A percentile compares a stretch with the other conserved stretches of the same genome.
These are phyloP conservation scores for Sideroxylon spinosum DNA, from an alignment of 179 eudicot species.

Conservation along the genomic window DNA sequence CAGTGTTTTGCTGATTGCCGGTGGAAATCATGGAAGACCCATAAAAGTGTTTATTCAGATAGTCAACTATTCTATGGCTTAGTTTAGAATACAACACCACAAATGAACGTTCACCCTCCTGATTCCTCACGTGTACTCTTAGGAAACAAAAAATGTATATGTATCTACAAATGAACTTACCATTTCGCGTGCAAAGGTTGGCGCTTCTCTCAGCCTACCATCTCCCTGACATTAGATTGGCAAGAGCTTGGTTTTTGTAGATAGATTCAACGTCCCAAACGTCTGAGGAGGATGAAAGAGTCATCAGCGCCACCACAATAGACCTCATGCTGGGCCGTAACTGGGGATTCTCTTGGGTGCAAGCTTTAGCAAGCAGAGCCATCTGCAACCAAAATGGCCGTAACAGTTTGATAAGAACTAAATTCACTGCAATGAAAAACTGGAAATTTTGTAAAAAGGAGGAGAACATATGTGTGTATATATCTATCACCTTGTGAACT, in stretches of 20 bases:
- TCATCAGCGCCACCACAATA: conserved; percentile 52
- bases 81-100: background rate
- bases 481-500: conserved; percentile 44
- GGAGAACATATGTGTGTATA: background rate
- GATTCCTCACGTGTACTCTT: background rate
- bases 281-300: conserved; percentile 43
- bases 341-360: conserved; percentile 53
- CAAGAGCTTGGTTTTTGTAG: conserved; percentile 37
- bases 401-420: background rate
- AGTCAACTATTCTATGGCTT: no score
- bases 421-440: background rate
- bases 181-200: no score
- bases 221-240: conserved; percentile 47
- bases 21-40: no score
- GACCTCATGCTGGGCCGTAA: conserved; percentile 62
- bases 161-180: background rate
- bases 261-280: conserved; percentile 42
- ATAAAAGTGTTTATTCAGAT: no score
- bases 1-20: no score
- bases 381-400: conserved; percentile 31
- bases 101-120: background rate
- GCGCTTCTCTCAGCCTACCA: conserved; percentile 16
- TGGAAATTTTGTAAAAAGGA: background rate
- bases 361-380: conserved; percentile 59
- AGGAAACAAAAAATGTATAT: background rate